Percentiles rank a stretch among this genome's conserved stretches.
These are phyloP conservation scores for Globisporangium heterothallicum DNA, from an alignment of 352 stramenopile genomes.

Conservation along the genomic window DNA sequence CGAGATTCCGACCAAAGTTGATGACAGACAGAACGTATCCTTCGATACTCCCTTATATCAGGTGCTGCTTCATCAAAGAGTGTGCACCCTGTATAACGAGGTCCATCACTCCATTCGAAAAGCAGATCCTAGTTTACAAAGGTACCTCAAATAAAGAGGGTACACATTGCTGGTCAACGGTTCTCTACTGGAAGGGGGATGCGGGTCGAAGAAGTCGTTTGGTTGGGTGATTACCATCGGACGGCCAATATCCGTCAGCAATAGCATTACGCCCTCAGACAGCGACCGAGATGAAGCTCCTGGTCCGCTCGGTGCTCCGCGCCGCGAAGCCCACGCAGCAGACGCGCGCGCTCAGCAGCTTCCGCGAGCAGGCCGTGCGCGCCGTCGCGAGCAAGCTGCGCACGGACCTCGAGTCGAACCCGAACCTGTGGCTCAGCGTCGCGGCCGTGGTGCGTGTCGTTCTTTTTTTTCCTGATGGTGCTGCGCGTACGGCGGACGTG, in stretches of 20 bases:
- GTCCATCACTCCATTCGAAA: too few species aligned
- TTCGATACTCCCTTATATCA: too few species aligned
- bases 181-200: background rate
- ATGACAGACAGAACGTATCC: too few species aligned
- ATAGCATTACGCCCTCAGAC: background rate
- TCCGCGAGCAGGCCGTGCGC: constrained; percentile 59
- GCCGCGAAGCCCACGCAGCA: background rate
- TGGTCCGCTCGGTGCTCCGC: constrained; percentile 1
- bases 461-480: constrained; percentile 9
- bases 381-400: constrained; percentile 54
- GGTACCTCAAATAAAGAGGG: too few species aligned
- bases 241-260: background rate
- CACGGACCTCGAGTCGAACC: constrained; percentile 69
- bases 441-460: constrained; percentile 53
- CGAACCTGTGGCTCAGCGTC: constrained; percentile 77
- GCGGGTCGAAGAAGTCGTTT: background rate
- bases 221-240: background rate
- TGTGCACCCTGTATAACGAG: too few species aligned
- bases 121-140: too few species aligned
- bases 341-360: constrained; percentile 36
- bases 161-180: too few species aligned
- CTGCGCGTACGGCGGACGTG: too few species aligned
- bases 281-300: constrained; percentile 5
- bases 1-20: background rate
- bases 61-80: too few species aligned